A percentile compares a stretch with the other conserved stretches of the same genome.
phyloP scores from a whole-genome alignment of 768 basidiomycete species.

The Neoboletus magnificus region DNA sequence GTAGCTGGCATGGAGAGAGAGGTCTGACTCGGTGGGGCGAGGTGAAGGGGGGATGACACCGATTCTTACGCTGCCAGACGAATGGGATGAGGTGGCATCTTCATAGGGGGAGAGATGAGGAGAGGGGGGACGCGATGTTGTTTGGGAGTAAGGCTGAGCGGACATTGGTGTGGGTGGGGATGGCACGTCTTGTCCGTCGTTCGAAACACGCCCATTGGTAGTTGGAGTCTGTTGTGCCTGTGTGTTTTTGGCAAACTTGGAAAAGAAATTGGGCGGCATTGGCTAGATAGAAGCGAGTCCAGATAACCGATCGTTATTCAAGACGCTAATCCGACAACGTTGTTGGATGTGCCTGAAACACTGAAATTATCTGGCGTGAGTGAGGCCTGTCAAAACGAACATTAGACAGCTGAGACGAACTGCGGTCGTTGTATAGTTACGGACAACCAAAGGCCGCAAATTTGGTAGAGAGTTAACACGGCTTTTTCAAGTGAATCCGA shows the following conservation, averaged over 20 bases:
- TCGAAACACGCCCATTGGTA: background rate
- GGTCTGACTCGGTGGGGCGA: conserved; percentile 15
- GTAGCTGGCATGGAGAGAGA: background rate
- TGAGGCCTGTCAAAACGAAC: background rate
- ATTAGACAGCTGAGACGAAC: background rate
- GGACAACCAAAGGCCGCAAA: too few relatives aligned
- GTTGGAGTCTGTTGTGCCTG: conserved; percentile 8
- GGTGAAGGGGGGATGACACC: conserved; percentile 33
- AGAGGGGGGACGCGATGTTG: conserved; percentile 9
- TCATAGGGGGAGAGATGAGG: conserved; percentile 1
- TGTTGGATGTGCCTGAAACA: background rate
- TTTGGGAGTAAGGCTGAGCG: conserved; percentile 8
- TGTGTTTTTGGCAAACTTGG: conserved; percentile 30
- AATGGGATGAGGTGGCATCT: conserved; percentile 6
- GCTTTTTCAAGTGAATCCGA: too few relatives aligned
- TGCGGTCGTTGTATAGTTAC: conserved; percentile 4
- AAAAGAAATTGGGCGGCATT: conserved; percentile 31
- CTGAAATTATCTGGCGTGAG: background rate
- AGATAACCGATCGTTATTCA: conserved; percentile 3
- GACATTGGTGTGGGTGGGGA: background rate
- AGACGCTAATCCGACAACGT: background rate
- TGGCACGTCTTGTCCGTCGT: background rate
- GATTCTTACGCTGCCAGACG: conserved; percentile 28
- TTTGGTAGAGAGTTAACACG: too few relatives aligned
- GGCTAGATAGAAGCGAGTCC: background rate